These are phyloP conservation scores for Yamadazyma mexicana DNA, from an alignment of 1,139 yeast genomes.

Conservation along the genomic window DNA sequence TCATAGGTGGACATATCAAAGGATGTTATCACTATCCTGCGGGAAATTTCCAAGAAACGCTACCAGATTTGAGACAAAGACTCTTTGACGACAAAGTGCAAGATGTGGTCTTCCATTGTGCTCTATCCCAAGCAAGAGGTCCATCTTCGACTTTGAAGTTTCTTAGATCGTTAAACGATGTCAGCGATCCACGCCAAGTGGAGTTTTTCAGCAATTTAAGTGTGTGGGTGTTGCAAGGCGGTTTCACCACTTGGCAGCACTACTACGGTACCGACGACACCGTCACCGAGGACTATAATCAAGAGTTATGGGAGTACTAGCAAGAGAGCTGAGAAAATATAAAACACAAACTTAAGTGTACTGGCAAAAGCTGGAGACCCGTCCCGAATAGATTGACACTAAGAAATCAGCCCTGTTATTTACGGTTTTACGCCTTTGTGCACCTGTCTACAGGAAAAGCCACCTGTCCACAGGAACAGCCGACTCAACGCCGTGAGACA, in stretches of 20 bases:
- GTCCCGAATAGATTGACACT: too few relatives aligned
- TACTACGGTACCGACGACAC: constrained; percentile 63
- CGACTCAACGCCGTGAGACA: too few relatives aligned
- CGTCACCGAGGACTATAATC: constrained; percentile 68
- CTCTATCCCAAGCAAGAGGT: constrained; percentile 85
- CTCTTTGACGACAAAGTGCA: constrained; percentile 34
- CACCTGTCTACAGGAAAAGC: too few relatives aligned
- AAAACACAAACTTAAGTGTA: too few relatives aligned
- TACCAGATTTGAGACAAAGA: constrained; percentile 43
- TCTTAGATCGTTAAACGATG: constrained; percentile 50
- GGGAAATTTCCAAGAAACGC: constrained; percentile 38
- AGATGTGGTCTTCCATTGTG: constrained; percentile 85
- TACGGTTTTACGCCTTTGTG: too few relatives aligned
- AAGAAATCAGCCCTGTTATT: too few relatives aligned
- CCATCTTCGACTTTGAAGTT: constrained; percentile 79
- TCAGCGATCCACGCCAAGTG: constrained; percentile 24
- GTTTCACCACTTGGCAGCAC: constrained; percentile 82
- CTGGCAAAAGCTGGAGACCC: too few relatives aligned
- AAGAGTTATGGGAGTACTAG: constrained; percentile 51
- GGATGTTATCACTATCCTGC: constrained; percentile 66
- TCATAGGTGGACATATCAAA: constrained; percentile 65
- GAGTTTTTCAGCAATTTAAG: constrained; percentile 38
- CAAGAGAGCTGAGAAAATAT: background rate
- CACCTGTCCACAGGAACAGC: too few relatives aligned
- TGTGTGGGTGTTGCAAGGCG: constrained; percentile 78